A percentile compares a stretch with the other conserved stretches of the same genome.
Evolutionary conservation across 2,329 filamentous ascomycete species (phyloP).

Genomic region (Ophiostoma ips): DNA sequence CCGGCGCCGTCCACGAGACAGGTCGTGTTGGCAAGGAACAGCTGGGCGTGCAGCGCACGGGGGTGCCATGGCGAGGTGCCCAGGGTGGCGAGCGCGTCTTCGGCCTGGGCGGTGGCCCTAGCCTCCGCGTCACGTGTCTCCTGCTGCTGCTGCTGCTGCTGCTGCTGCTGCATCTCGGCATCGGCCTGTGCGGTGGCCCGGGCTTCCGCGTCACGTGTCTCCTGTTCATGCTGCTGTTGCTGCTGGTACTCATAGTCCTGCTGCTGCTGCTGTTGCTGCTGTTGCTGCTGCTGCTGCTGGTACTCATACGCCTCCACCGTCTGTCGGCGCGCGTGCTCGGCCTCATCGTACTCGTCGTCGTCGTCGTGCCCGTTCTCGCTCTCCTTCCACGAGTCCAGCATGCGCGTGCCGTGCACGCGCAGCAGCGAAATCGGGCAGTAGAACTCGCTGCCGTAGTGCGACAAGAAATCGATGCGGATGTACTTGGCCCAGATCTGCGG

Average conservation of each 20-base stretch:
- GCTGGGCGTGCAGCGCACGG: not conserved
- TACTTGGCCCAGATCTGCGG: constrained; percentile 94
- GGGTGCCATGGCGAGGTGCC: constrained; percentile 7
- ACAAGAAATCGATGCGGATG: constrained; percentile 78
- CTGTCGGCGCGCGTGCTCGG: constrained; percentile 21
- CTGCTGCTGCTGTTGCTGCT: constrained; percentile 1
- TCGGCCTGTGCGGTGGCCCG: not conserved
- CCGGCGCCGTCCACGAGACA: not conserved
- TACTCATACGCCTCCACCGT: constrained; percentile 15
- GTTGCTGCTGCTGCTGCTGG: constrained; percentile 18
- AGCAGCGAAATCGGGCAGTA: constrained; percentile 89
- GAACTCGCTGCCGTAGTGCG: constrained; percentile 90
- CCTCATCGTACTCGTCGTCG: constrained; percentile 35
- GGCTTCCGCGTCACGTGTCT: not conserved
- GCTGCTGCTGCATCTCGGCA: not conserved
- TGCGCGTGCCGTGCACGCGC: constrained; percentile 86
- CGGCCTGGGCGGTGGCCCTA: not conserved
- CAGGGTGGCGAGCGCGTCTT: not conserved
- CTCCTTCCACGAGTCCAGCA: constrained; percentile 87
- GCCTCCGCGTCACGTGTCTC: constrained; percentile 10
- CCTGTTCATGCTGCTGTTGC: constrained; percentile 4
- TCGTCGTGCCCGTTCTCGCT: constrained; percentile 53
- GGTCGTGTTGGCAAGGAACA: not conserved
- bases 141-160: constrained; percentile 25
- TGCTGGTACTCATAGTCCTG: constrained; percentile 1